Percentiles rank a stretch among this genome's conserved stretches.
These are phyloP conservation scores for Dorcoceras hygrometricum DNA, from an alignment of 257 asterid genomes.

Conservation along the genomic window DNA sequence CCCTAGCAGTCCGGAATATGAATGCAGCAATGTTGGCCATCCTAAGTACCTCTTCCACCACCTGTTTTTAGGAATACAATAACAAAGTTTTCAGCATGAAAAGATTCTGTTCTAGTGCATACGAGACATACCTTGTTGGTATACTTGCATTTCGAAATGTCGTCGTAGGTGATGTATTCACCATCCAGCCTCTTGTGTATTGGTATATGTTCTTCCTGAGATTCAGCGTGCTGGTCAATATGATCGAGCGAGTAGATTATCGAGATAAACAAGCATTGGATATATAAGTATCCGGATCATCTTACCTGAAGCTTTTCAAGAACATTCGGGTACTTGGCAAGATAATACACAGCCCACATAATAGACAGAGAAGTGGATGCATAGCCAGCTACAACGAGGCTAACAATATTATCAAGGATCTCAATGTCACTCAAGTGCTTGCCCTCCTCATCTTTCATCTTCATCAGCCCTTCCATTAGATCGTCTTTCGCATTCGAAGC, in stretches of 20 bases:
- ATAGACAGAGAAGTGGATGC: conserved; percentile 40
- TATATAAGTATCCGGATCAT: not conserved
- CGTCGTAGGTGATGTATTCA: conserved; percentile 45
- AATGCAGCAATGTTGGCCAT: conserved; percentile 45
- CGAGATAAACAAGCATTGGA: not conserved
- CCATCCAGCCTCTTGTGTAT: conserved; percentile 36
- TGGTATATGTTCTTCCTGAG: conserved; percentile 44
- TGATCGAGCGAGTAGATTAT: not conserved
- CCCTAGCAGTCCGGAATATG: conserved; percentile 38
- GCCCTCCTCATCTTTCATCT: conserved; percentile 33
- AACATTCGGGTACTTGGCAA: conserved; percentile 42
- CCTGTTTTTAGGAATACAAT: conserved; percentile 27
- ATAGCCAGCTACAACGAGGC: conserved; percentile 43
- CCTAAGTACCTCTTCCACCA: conserved; percentile 57
- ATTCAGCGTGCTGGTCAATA: not conserved
- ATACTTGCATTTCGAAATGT: conserved; percentile 37
- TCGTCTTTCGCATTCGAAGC: conserved; percentile 23
- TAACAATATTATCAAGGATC: conserved; percentile 46
- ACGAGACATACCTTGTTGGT: conserved; percentile 37
- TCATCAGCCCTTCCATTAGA: conserved; percentile 33
- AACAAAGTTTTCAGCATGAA: not conserved
- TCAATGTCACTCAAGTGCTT: conserved; percentile 34
- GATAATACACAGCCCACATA: conserved; percentile 47
- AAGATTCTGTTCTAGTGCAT: not conserved
- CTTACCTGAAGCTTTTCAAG: conserved; percentile 43